A percentile compares a stretch with the other conserved stretches of the same genome.
phyloP scores from a whole-genome alignment of 345 rosid genomes.

The Noccaea bulbosa region DNA sequence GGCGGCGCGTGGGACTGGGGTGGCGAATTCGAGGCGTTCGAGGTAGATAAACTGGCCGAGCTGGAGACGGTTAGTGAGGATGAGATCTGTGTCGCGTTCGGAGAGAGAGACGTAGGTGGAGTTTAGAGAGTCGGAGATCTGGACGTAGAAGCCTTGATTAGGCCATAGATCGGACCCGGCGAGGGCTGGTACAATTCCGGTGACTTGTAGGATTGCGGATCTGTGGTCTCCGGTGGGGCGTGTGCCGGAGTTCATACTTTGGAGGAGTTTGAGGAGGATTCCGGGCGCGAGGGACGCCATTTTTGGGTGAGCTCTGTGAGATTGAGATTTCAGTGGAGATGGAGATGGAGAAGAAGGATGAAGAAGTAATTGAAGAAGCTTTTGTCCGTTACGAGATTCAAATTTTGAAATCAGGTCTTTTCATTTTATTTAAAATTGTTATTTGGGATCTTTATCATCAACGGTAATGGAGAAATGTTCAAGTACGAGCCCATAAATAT shows the following conservation, averaged over 20 bases:
- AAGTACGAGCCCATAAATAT: background rate
- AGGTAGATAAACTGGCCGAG: slow-evolving; percentile 94
- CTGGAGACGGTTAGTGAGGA: slow-evolving; percentile 90
- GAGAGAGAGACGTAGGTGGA: slow-evolving; percentile 96
- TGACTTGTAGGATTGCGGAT: slow-evolving; percentile 83
- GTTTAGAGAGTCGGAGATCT: slow-evolving; percentile 94
- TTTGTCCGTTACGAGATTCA: slow-evolving; percentile 61
- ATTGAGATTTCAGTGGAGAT: background rate
- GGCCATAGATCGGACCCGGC: slow-evolving; percentile 94
- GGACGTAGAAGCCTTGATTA: slow-evolving; percentile 94
- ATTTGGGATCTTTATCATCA: background rate
- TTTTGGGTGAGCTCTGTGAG: slow-evolving; percentile 8
- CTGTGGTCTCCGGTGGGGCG: slow-evolving; percentile 97
- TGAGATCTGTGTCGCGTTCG: slow-evolving; percentile 87
- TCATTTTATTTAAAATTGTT: background rate
- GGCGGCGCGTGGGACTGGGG: slow-evolving; percentile 81
- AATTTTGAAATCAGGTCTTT: slow-evolving; percentile 30
- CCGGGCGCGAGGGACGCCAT: slow-evolving; percentile 88
- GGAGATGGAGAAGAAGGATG: background rate
- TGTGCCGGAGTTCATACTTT: slow-evolving; percentile 75
- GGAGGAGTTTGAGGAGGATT: slow-evolving; percentile 88
- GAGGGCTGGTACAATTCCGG: slow-evolving; percentile 91
- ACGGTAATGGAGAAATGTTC: slow-evolving; percentile 12
- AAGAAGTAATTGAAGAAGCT: slow-evolving; percentile 29
- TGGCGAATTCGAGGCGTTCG: slow-evolving; percentile 76